Base-by-base conservation (phyloP, 306 rosid species). In the Fragaria nilgerrensis region DNA sequence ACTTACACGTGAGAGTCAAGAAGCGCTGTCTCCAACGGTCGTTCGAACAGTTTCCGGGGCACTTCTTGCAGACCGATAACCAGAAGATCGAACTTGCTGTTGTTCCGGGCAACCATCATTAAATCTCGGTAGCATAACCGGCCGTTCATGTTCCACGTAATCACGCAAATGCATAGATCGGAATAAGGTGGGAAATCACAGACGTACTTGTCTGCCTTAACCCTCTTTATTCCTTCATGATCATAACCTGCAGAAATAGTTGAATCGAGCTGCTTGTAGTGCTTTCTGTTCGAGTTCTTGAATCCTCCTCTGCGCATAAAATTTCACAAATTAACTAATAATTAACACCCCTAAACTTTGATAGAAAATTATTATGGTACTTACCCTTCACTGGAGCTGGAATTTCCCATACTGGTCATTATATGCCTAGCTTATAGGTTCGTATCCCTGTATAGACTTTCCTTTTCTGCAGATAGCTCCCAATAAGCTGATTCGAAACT, bases 101-200 rank as follows among this genome's bases (percentile, higher is more conserved):
- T 75, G 47, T 81, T 82, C 67, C 87, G 85, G 11, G 68, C 39
- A 13, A 93, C 84, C 70, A 89, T 48, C 44, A 86, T 86, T 68
- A 93, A 69, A 78, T 93, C 97, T 74, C 85, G 85, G 56, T 74
- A 72, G 3, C 52, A 73, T 8, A 89, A 90, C 91, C 81, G 84
- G 32, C 92, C 89, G 36, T 92, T 93, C 96, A 93, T 93, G 75
- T 93, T 93, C 96, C 97, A 93, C 68, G 97, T 90, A 0, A 88
- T 84, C 7, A 86, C 72, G 75, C 88, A 84, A 50, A 93, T 73
- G 80, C 91, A 84, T 14, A 90, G 81, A 80, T 88, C 88, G 8
- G 90, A 86, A 71, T 48, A n/a, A 25, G 70, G 69, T 14, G 92
- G 78, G 66, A 66, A 83, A 77, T 78, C 85, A 64, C 89, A 81